Evolutionary conservation across 2,329 filamentous ascomycete genomes (phyloP).

Genomic region (Scortechinia acanthostroma): DNA sequence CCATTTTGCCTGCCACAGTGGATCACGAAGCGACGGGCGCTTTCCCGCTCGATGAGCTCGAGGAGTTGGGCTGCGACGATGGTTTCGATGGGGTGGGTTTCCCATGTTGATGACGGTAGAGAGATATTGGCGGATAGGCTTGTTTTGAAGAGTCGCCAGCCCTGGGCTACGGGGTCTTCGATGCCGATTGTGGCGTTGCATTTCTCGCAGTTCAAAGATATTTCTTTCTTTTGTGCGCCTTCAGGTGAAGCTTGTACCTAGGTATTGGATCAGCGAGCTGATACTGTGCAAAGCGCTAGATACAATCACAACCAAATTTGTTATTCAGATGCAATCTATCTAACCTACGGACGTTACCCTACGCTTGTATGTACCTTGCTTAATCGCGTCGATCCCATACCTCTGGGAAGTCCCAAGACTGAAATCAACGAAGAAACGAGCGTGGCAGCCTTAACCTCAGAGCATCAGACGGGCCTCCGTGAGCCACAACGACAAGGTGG

Average conservation of each 20-base stretch:
- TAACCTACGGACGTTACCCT: no score
- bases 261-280: neutral
- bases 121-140: slow-evolving; percentile 21
- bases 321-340: no score
- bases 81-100: slow-evolving; percentile 20
- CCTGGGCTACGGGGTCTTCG: slow-evolving; percentile 24
- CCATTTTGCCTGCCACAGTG: slow-evolving; percentile 15
- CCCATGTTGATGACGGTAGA: slow-evolving; percentile 18
- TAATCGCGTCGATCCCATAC: slow-evolving; percentile 10
- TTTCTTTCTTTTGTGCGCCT: neutral
- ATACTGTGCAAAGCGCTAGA: no score
- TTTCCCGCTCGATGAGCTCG: slow-evolving; percentile 43
- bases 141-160: slow-evolving; percentile 41
- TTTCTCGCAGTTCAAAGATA: neutral
- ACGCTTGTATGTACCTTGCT: slow-evolving; percentile 20
- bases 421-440: slow-evolving; percentile 9
- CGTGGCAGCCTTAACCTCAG: no score
- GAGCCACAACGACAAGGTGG: slow-evolving; percentile 20
- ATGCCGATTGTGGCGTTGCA: slow-evolving; percentile 24
- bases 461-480: slow-evolving; percentile 23
- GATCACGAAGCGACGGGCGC: slow-evolving; percentile 44
- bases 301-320: no score
- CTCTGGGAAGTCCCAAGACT: slow-evolving; percentile 17
- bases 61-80: slow-evolving; percentile 45
- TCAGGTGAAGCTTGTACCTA: neutral